Base-by-base conservation (phyloP, 306 rosid species). In the Cucurbita maxima region DNA sequence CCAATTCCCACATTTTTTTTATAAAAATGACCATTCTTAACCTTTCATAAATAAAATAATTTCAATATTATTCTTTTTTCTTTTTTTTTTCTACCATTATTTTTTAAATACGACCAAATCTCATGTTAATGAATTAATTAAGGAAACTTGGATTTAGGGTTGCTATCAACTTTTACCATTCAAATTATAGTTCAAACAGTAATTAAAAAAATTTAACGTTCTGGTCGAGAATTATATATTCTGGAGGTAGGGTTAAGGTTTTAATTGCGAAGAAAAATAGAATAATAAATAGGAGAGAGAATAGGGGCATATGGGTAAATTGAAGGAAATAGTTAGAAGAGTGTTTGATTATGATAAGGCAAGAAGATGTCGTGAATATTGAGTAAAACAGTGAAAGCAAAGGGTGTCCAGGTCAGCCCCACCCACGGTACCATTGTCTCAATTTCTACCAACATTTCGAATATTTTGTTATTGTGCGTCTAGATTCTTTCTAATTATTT, bases 371-470 rank as follows among this genome's bases (percentile, higher is more conserved):
- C 6, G 1, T 43, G 10, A 16, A 43, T 45, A 68, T 68, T 45
- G 73, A 68, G 22, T 69, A 69, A 59, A 74, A 78, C 68, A 80
- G 80, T 81, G 1, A 51, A 51, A 75, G 84, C 58, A 62, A 64
- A 64, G 81, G 76, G 80, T 79, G 77, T 60, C 36, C 69, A 54
- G 72, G 74, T 76, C 73, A 82, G 86, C 79, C 86, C 91, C 87
- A 84, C 85, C 53, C 58, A 38, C 56, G 78, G 82, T 76, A 78
- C 84, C 86, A 66, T 38, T 87, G 96, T 86, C 89, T 85, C 86
- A 79, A 50, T 43, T 77, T 80, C 89, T 50, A 58, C 96, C 86
- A 85, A 80, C 96, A 87, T 74, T 67, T 61, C 73, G 89, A 87
- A 89, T 86, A 81, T 73, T 69, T 77, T 77, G 84, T 83, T 80